Evolutionary conservation across 192 early-diverging fungal genomes (phyloP), one percentile per base, ranked within the genome.

Genomic region (Diversispora epigaea): DNA sequence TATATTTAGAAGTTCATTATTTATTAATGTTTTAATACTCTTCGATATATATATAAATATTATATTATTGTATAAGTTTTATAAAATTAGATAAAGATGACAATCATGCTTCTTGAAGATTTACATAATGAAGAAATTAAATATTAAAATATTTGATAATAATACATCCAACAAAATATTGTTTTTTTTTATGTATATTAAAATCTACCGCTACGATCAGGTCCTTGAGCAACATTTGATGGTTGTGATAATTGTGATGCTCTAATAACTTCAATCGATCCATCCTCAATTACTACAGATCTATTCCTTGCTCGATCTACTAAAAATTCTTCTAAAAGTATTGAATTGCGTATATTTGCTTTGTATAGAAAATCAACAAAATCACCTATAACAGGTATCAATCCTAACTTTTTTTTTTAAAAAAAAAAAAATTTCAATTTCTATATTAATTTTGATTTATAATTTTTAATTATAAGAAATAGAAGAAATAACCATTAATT

Each of bases 321-420:
- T n/a, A 88, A 55, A 58, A 67, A 86, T 12, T 79, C 81, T 44
- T 88, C 82, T 43, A 88, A 78, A 6, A 86, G n/a, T 44, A 78
- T 64, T 22, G 84, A 84, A 74, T 88, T 88, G 46, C 75, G 81
- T 73, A 76, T 77, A 55, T 88, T 88, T 3, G 79, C 78, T 62
- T 85, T 88, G 65, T 80, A 85, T 46, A 88, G 54, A 14, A 83
- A 80, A 70, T 88, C 87, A 11, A 74, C 41, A 9, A 86, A 9
- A 71, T 88, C 87, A 14, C 87, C 87, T 2, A 84, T 19, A 5
- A 88, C 10, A 10, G 87, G 87, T 21, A 83, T 71, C 19, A 88
- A n/a, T 1, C 87, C 85, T 41, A 85, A 44, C 86, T 87, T 45
- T 17, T 17, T 32, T 32, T 32, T 32, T 32, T 32, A 32, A 32